Conservation (phyloP, 768 basidiomycete species). For the Podaxis carcinomalis region DNA sequence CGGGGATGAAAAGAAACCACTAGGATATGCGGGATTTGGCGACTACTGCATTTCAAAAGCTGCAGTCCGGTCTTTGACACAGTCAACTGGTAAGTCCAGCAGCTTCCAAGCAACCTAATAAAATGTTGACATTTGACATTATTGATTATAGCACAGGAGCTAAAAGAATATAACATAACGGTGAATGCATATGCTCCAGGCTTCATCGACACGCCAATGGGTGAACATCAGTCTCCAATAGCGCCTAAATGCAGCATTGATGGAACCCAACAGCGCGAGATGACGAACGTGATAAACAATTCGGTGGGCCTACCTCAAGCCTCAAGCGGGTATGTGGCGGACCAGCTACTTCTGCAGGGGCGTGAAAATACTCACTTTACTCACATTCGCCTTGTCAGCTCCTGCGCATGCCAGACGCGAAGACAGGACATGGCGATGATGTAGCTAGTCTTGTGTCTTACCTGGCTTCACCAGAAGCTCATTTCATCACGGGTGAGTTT, state of each 20-base stretch:
- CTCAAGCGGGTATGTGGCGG: neutral
- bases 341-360: neutral
- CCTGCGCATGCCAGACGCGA: neutral
- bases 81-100: constrained; percentile 27
- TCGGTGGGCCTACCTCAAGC: neutral
- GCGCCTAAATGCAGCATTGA: neutral
- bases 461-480: constrained; percentile 16
- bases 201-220: constrained; percentile 7
- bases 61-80: constrained; percentile 35
- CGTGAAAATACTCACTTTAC: neutral
- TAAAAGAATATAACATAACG: constrained; percentile 33
- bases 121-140: neutral
- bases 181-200: constrained; percentile 41
- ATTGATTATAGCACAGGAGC: constrained; percentile 28
- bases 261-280: neutral
- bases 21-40: neutral
- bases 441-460: constrained; percentile 19
- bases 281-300: neutral
- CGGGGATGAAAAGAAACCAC: neutral
- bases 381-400: neutral
- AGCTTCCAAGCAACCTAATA: neutral
- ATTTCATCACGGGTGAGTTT: constrained; percentile 1
- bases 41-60: constrained; percentile 35
- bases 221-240: neutral
- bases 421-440: constrained; percentile 8